Base-by-base conservation (phyloP, 2,329 filamentous ascomycete genomes). In the Xylariaceae sp. region DNA sequence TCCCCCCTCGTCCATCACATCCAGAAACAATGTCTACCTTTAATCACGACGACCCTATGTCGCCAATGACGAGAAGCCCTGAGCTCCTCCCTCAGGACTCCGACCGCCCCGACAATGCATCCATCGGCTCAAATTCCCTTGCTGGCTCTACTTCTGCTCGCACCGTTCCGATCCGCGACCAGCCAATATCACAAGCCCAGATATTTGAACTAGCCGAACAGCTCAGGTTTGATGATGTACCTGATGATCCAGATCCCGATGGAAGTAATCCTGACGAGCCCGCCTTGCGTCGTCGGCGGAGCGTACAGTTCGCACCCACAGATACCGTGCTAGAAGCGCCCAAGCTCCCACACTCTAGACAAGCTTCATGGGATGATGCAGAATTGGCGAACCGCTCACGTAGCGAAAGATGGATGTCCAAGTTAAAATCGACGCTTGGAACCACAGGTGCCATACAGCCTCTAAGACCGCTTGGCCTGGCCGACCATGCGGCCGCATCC, bases 271-370 rank as follows among this genome's bases (percentile, higher is more conserved):
- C 59, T 8, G 62, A 69, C 6, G 71, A 73, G 48, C 64, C 67
- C n/a, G 56, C 64, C 42, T 74, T 76, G 4, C 77, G 78, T 11
- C 78, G 79, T 17, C 78, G 85, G 54, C 82, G 83, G 58, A 93
- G 88, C 70, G 89, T 95, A 2, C 90, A 94, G 66, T 94, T 95
- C 70, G 84, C 82, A 2, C 80, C 84, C 35, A 76, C 81, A 11
- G 79, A 84, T 53, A 73, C 75, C 34, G 77, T 71, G 64, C 70
- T 73, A 64, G 84, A 82, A 39, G 74, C 78, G 4, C 74, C 80
- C 2, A 53, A 56, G 6, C 65, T 73, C 17, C 72, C 77, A 17
- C 83, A 86, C 64, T 83, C 81, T 37, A 80, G 86, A 60, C 81
- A 87, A 49, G 81, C 83, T 39, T 90, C 88, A 3, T 82, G 82